Percentiles rank a stretch among this genome's conserved stretches.
Conservation (phyloP, 805 yeast species). For the Maudiozyma serrabonitensis region DNA sequence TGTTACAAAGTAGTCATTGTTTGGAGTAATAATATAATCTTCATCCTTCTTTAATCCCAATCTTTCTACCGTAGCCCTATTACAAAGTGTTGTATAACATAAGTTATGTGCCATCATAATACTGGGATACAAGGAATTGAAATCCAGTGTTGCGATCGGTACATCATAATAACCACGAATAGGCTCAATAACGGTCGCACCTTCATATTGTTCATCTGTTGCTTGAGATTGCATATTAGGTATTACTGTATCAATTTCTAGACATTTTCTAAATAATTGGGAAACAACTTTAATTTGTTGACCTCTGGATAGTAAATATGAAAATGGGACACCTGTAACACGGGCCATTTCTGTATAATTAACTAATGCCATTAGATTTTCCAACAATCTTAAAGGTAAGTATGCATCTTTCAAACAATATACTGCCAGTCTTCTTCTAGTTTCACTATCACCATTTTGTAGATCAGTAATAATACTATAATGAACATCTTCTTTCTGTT, state of each 20-base stretch:
- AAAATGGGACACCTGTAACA: constrained; percentile 97
- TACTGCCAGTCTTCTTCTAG: constrained; percentile 91
- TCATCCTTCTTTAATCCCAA: constrained; percentile 53
- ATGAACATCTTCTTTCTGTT: constrained; percentile 97
- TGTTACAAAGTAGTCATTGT: constrained; percentile 84
- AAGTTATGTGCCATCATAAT: constrained; percentile 98
- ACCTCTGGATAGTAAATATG: constrained; percentile 80
- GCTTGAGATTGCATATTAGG: constrained; percentile 82
- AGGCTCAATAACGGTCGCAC: constrained; percentile 99
- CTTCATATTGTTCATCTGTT: constrained; percentile 89
- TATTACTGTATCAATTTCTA: constrained; percentile 74
- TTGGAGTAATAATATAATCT: constrained; percentile 84
- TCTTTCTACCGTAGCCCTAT: constrained; percentile 56
- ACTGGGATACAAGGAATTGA: constrained; percentile 93
- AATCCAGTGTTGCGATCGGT: constrained; percentile 96
- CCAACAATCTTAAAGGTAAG: constrained; percentile 76
- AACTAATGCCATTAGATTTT: constrained; percentile 90
- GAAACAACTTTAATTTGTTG: constrained; percentile 97
- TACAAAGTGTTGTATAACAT: constrained; percentile 85
- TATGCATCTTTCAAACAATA: constrained; percentile 96
- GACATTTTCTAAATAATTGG: constrained; percentile 87
- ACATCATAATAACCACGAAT: constrained; percentile 89
- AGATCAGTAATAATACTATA: constrained; percentile 92
- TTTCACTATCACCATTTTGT: constrained; percentile 85
- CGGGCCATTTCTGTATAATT: constrained; percentile 99